Evolutionary conservation across 257 asterid genomes (phyloP).

Genomic region (Solanum corneliomulleri): DNA sequence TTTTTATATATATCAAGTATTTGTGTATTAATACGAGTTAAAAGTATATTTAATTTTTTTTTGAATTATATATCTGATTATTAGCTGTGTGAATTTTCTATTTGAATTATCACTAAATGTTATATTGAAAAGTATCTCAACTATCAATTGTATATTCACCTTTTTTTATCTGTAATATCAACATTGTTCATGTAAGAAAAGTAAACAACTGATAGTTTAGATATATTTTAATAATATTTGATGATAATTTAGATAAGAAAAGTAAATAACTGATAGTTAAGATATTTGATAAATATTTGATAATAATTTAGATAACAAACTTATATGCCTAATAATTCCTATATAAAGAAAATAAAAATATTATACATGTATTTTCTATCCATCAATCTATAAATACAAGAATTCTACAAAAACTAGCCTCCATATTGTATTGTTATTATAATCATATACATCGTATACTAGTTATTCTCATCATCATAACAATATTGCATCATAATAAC

Average conservation of each 20-base stretch:
- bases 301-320: background rate
- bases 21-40: too few species aligned
- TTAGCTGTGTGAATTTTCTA: background rate
- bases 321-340: background rate
- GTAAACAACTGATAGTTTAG: background rate
- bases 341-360: too few species aligned
- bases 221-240: background rate
- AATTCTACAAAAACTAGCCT: background rate
- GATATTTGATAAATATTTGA: background rate
- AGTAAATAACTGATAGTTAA: background rate
- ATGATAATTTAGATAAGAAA: background rate
- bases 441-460: background rate
- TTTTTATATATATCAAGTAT: too few species aligned
- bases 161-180: background rate
- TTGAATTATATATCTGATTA: too few species aligned
- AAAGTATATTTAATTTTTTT: too few species aligned
- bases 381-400: background rate
- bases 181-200: too few species aligned
- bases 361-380: background rate
- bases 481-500: background rate
- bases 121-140: background rate
- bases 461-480: too few species aligned
- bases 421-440: background rate
- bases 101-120: too few species aligned
- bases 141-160: background rate